Evolutionary conservation across 805 yeast genomes (phyloP).

Genomic region (Candida odintsovae): DNA sequence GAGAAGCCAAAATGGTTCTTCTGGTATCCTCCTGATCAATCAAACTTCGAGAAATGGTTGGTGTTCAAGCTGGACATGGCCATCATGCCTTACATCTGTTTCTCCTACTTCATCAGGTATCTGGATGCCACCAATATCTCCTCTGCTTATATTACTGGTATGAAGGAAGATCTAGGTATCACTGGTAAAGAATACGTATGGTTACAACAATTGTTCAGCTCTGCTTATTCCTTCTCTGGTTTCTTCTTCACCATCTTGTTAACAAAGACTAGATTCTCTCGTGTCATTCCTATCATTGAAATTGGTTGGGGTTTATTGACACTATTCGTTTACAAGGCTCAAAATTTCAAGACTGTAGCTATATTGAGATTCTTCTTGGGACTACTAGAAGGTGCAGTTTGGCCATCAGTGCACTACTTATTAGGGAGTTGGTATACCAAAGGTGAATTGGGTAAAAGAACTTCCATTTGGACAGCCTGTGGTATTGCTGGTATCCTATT

Average conservation of each 20-base stretch:
- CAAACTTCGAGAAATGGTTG: slow-evolving; percentile 3
- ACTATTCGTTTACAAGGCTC: slow-evolving; percentile 24
- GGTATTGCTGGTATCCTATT: slow-evolving; percentile 23
- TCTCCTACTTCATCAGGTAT: slow-evolving; percentile 33
- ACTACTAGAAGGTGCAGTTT: slow-evolving; percentile 49
- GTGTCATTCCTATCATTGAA: slow-evolving; percentile 4
- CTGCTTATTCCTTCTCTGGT: slow-evolving; percentile 8
- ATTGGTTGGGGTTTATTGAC: slow-evolving; percentile 41
- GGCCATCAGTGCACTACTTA: slow-evolving; percentile 55
- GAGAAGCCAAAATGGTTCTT: slow-evolving; percentile 12
- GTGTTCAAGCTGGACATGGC: slow-evolving; percentile 11
- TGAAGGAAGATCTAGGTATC: slow-evolving; percentile 45
- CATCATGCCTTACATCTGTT: slow-evolving; percentile 12
- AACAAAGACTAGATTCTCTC: slow-evolving; percentile 4
- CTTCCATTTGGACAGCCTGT: slow-evolving; percentile 37
- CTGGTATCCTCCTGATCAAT: slow-evolving; percentile 10
- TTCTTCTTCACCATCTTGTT: slow-evolving; percentile 3
- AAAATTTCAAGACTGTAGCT: slow-evolving; percentile 21
- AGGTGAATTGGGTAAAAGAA: slow-evolving; percentile 52
- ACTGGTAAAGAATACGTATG: slow-evolving; percentile 33
- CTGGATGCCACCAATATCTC: slow-evolving; percentile 51
- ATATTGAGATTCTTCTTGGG: slow-evolving; percentile 62
- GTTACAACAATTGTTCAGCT: slow-evolving; percentile 20
- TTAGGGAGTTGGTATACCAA: slow-evolving; percentile 52
- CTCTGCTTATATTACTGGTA: slow-evolving; percentile 53